A percentile compares a stretch with the other conserved stretches of the same genome.
Conservation (phyloP, 2,329 filamentous ascomycete genomes). For the Ceratocystis destructans region DNA sequence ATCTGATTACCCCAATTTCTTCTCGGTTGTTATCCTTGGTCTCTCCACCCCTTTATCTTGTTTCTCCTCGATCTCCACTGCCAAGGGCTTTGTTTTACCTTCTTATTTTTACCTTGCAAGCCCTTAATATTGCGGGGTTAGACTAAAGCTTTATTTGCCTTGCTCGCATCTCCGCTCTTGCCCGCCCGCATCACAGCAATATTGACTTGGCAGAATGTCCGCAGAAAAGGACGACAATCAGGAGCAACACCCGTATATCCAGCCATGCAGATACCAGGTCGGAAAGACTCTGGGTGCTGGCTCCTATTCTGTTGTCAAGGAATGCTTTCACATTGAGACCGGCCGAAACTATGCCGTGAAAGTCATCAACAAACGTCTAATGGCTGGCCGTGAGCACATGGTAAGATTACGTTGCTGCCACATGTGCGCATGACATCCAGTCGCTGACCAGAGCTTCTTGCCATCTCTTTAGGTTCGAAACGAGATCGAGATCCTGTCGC, state of each 20-base stretch:
- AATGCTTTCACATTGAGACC: slow-evolving; percentile 97
- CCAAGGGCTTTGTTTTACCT: slow-evolving; percentile 8
- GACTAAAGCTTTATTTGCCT: neutral
- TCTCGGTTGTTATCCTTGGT: neutral
- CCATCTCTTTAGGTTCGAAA: slow-evolving; percentile 59
- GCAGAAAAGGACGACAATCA: neutral
- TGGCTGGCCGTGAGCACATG: slow-evolving; percentile 97
- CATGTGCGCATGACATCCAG: neutral
- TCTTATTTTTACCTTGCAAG: neutral
- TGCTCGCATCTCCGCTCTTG: neutral
- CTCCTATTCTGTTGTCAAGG: slow-evolving; percentile 96
- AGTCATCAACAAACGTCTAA: slow-evolving; percentile 96
- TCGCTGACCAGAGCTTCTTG: neutral
- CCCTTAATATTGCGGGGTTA: slow-evolving; percentile 7
- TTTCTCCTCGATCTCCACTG: neutral
- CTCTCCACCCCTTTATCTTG: neutral
- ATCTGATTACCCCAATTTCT: neutral
- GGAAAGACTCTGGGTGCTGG: slow-evolving; percentile 94
- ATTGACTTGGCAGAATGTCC: neutral
- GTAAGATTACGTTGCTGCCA: slow-evolving; percentile 35
- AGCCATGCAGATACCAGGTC: slow-evolving; percentile 96
- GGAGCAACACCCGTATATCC: slow-evolving; percentile 47
- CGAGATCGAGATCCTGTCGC: slow-evolving; percentile 93
- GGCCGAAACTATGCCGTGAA: slow-evolving; percentile 97
- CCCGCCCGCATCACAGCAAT: neutral